A percentile compares a stretch with the other conserved stretches of the same genome.
These are phyloP conservation scores for Naganishia albida DNA, from an alignment of 1,284 basidiomycete genomes.

Conservation along the genomic window DNA sequence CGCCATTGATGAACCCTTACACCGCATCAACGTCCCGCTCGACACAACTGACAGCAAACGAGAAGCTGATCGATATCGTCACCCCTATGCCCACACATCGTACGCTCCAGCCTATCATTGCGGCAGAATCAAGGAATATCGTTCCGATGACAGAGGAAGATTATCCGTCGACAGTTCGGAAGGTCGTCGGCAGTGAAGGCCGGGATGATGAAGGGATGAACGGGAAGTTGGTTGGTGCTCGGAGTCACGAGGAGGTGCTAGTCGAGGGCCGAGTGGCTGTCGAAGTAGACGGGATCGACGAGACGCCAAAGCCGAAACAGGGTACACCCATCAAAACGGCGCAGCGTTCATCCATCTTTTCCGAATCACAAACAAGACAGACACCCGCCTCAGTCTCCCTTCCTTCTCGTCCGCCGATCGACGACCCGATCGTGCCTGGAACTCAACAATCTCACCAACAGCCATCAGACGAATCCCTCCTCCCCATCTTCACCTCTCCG, in stretches of 20 bases:
- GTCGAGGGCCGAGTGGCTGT: not conserved
- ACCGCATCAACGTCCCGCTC: not conserved
- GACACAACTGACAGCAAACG: not conserved
- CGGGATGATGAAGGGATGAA: not conserved
- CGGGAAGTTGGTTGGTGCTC: not conserved
- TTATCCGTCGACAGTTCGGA: not conserved
- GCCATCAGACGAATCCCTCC: too few relatives aligned
- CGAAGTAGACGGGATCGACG: not conserved
- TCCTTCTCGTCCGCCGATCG: too few relatives aligned
- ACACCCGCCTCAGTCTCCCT: too few relatives aligned
- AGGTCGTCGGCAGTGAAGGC: not conserved
- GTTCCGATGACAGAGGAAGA: not conserved
- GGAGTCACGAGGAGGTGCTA: too few relatives aligned
- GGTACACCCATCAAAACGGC: too few relatives aligned
- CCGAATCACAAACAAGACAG: too few relatives aligned
- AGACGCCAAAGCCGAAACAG: not conserved
- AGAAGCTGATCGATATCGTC: conserved; percentile 11
- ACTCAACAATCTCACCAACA: too few relatives aligned
- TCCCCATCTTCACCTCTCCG: too few relatives aligned
- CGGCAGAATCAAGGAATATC: not conserved
- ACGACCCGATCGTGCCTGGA: too few relatives aligned
- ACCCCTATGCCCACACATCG: conserved; percentile 18
- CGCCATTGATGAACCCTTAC: too few relatives aligned
- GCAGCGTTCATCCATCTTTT: too few relatives aligned
- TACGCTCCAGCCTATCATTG: not conserved